phyloP scores from a whole-genome alignment of 169 alveolate species.

The Eimeria tenella region DNA sequence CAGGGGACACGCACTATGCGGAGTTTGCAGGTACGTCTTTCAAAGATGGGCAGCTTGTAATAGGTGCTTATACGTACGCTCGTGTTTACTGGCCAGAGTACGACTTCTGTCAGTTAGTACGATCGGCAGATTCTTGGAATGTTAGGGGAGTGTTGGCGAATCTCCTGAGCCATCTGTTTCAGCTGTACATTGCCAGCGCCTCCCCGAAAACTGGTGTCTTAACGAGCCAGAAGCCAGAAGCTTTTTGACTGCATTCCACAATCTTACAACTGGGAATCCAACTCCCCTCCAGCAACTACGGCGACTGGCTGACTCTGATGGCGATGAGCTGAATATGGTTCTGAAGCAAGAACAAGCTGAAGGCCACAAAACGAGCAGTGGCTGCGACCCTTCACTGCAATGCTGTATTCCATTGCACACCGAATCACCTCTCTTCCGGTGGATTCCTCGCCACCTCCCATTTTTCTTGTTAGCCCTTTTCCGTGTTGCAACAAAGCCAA shows the following conservation, averaged over 20 bases:
- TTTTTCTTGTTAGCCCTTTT: conserved; percentile 65
- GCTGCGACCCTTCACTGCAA: conserved; percentile 48
- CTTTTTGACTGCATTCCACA: conserved; percentile 28
- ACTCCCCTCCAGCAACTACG: conserved; percentile 61
- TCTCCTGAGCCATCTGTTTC: conserved; percentile 9
- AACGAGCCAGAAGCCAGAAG: conserved; percentile 65
- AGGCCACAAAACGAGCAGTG: not conserved
- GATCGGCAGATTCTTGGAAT: not conserved
- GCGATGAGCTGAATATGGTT: not conserved
- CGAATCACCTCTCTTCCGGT: conserved; percentile 53
- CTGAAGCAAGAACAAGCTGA: conserved; percentile 22
- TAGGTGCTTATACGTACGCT: no score
- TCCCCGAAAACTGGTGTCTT: conserved; percentile 58
- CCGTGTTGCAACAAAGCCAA: conserved; percentile 56
- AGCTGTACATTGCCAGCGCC: conserved; percentile 68
- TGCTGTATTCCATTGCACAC: conserved; percentile 39
- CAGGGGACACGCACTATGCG: conserved; percentile 77
- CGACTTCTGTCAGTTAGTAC: not conserved
- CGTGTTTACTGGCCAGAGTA: not conserved
- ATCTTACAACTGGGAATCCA: conserved; percentile 14
- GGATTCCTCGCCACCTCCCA: conserved; percentile 71
- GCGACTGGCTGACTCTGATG: conserved; percentile 54
- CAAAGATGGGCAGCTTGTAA: not conserved
- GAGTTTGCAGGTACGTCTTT: conserved; percentile 69
- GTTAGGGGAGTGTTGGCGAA: not conserved